Evolutionary conservation across 139 green algal genomes (phyloP).

Genomic region (Chlamydomonas sphaeroides): DNA sequence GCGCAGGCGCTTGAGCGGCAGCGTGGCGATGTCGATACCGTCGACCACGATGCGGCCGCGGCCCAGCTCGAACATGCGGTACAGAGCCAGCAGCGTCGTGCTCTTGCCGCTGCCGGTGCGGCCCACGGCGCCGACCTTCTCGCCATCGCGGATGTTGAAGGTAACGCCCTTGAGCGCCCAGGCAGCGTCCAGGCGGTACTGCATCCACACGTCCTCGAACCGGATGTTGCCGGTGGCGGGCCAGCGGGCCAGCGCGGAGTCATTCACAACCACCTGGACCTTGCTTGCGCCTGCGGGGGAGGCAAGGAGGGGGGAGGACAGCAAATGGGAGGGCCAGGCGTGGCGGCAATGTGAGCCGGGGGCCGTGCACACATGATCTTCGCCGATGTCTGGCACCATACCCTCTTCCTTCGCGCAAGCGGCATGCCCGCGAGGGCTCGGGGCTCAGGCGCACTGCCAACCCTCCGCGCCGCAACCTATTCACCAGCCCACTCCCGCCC

Average conservation of each 20-base stretch:
- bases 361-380: too few species aligned
- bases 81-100: constrained; percentile 80
- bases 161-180: constrained; percentile 51
- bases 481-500: too few species aligned
- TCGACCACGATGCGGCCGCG: constrained; percentile 71
- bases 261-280: constrained; percentile 36
- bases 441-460: too few species aligned
- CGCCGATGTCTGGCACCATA: too few species aligned
- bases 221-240: constrained; percentile 52
- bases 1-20: constrained; percentile 67
- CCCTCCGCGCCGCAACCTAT: too few species aligned
- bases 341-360: neutral
- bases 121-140: constrained; percentile 72
- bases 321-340: neutral
- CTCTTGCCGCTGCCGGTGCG: constrained; percentile 81
- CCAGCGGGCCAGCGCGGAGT: constrained; percentile 41
- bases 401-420: too few species aligned
- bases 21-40: constrained; percentile 70
- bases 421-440: too few species aligned
- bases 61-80: constrained; percentile 75
- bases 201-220: constrained; percentile 57
- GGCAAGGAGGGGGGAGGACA: neutral
- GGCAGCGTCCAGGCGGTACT: constrained; percentile 42
- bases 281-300: neutral
- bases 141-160: constrained; percentile 56